These are phyloP conservation scores for Bryum argenteum DNA, from an alignment of 225 moss, liverwort and hornwort species.

Conservation along the genomic window DNA sequence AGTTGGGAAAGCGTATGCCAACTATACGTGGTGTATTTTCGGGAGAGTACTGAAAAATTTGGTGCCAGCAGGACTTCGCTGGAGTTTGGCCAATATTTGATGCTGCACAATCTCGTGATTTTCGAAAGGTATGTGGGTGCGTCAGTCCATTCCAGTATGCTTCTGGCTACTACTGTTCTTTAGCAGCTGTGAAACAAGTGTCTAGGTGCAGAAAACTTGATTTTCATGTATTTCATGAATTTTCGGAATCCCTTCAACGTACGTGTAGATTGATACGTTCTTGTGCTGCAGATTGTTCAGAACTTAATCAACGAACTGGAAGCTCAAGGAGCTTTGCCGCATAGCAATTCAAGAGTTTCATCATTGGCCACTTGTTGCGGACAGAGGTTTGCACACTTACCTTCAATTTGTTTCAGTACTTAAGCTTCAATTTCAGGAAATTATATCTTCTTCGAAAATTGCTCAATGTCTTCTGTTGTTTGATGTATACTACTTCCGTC, in stretches of 20 bases:
- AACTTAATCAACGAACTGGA: conserved; percentile 93
- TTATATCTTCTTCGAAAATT: not conserved
- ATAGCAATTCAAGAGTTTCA: conserved; percentile 96
- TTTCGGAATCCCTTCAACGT: not conserved
- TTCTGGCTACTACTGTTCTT: conserved; percentile 2
- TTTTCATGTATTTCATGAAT: not conserved
- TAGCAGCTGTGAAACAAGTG: conserved; percentile 20
- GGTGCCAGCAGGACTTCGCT: conserved; percentile 78
- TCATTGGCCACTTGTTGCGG: conserved; percentile 98
- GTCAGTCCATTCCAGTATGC: not conserved
- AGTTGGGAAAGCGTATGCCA: too few species aligned
- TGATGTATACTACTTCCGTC: not conserved
- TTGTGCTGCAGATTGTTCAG: conserved; percentile 84
- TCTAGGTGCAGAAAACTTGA: conserved; percentile 6
- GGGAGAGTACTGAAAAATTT: conserved; percentile 28
- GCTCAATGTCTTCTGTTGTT: not conserved
- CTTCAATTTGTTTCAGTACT: conserved; percentile 1
- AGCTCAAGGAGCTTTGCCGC: conserved; percentile 97
- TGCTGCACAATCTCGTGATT: conserved; percentile 98
- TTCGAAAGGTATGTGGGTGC: conserved; percentile 68
- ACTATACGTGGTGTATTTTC: not conserved
- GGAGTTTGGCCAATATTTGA: conserved; percentile 99
- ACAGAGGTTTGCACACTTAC: conserved; percentile 68
- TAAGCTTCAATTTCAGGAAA: conserved; percentile 2
- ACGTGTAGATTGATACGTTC: conserved; percentile 12